Conservation (phyloP, 768 basidiomycete species). For the Xanthoconium stramineum region DNA sequence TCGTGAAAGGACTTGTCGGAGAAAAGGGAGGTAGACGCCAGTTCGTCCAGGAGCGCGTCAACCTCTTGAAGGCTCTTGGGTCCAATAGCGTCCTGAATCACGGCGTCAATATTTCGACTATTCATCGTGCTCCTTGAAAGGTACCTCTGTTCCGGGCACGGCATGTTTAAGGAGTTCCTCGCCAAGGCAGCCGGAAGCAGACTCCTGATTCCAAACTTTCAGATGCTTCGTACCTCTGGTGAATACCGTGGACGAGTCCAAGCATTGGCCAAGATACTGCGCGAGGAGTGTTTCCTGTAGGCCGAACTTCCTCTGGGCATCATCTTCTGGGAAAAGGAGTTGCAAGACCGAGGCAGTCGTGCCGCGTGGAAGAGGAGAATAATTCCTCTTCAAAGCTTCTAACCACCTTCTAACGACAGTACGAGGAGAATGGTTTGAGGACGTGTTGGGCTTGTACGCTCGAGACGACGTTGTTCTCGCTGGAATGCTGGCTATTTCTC, state of each 20-base stretch:
- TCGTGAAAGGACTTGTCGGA: constrained; percentile 48
- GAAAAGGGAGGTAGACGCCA: constrained; percentile 65
- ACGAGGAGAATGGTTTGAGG: constrained; percentile 34
- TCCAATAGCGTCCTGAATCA: constrained; percentile 19
- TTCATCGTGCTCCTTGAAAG: background rate
- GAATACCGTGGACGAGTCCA: constrained; percentile 37
- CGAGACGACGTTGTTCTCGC: constrained; percentile 19
- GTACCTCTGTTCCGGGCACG: constrained; percentile 36
- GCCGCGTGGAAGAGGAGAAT: constrained; percentile 46
- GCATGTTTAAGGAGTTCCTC: constrained; percentile 50
- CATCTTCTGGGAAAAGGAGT: constrained; percentile 84
- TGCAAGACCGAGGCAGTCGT: constrained; percentile 64
- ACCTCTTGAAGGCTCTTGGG: constrained; percentile 45
- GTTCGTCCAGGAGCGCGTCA: constrained; percentile 67
- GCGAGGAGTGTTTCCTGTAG: constrained; percentile 66
- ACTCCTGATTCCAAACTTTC: constrained; percentile 39
- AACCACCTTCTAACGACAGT: constrained; percentile 46
- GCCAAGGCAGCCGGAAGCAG: constrained; percentile 66
- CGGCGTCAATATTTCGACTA: constrained; percentile 5
- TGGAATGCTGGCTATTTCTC: constrained; percentile 38
- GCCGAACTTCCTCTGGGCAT: constrained; percentile 64
- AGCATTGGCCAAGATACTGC: constrained; percentile 46
- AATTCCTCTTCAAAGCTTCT: constrained; percentile 37
- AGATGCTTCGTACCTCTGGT: constrained; percentile 25
- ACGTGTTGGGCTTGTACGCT: background rate